A percentile compares a stretch with the other conserved stretches of the same genome.
Conservation (phyloP, 1,284 basidiomycete genomes). For the Farysia itapuensis region DNA sequence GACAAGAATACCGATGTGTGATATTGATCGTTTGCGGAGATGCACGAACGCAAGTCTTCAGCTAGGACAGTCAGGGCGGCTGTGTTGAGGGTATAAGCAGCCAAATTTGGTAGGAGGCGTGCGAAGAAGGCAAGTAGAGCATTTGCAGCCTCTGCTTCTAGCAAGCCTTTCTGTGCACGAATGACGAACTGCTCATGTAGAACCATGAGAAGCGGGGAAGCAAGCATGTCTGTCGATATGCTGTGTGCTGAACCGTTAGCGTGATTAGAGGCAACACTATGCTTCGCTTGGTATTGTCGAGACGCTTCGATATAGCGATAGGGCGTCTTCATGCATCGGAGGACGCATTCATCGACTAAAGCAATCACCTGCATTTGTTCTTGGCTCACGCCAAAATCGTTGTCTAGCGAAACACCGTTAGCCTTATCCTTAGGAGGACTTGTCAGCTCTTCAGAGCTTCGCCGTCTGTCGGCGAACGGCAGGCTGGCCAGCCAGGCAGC, state of each 20-base stretch:
- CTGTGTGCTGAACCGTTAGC: background rate
- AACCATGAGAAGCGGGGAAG: slow-evolving; percentile 35
- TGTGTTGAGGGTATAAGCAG: slow-evolving; percentile 15
- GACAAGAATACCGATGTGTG: background rate
- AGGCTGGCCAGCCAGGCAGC: slow-evolving; percentile 72
- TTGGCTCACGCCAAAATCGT: slow-evolving; percentile 46
- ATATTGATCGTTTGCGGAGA: slow-evolving; percentile 3
- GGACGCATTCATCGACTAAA: slow-evolving; percentile 84
- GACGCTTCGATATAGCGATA: slow-evolving; percentile 81
- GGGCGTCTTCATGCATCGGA: slow-evolving; percentile 79
- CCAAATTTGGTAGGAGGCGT: slow-evolving; percentile 27
- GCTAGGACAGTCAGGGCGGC: slow-evolving; percentile 8
- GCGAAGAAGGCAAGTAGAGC: slow-evolving; percentile 24
- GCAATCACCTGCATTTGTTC: slow-evolving; percentile 65
- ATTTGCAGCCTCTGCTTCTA: slow-evolving; percentile 11
- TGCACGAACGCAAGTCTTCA: background rate
- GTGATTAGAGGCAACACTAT: no score
- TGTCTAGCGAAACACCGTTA: background rate
- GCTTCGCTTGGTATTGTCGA: slow-evolving; percentile 55
- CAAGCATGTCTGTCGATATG: slow-evolving; percentile 10
- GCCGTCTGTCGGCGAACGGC: slow-evolving; percentile 61
- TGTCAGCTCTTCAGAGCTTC: background rate
- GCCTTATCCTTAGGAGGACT: no score
- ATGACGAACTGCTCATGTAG: slow-evolving; percentile 45
- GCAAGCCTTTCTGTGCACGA: slow-evolving; percentile 29